phyloP scores from a whole-genome alignment of 352 stramenopile genomes.

The Phytopythium helicoides region DNA sequence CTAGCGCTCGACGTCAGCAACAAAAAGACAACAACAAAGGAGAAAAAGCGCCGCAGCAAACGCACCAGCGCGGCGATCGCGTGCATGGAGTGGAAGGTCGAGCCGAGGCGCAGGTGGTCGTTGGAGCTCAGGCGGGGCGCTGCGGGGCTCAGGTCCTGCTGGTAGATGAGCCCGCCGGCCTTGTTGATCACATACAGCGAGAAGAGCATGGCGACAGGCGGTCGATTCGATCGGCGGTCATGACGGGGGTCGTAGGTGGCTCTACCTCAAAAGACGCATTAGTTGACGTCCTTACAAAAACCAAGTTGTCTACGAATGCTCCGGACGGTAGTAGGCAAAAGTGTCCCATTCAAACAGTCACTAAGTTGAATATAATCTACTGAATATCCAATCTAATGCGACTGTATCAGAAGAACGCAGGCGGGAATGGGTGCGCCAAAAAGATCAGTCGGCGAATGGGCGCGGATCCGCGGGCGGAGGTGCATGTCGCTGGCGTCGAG shows the following conservation, averaged over 20 bases:
- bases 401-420: no score
- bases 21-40: background rate
- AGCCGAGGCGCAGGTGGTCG: conserved; percentile 92
- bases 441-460: background rate
- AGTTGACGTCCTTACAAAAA: background rate
- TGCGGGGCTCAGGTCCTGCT: conserved; percentile 85
- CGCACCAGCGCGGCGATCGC: conserved; percentile 82
- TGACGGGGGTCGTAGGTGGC: background rate
- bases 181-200: conserved; percentile 95
- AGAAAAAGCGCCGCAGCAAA: background rate
- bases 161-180: conserved; percentile 91
- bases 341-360: no score
- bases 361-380: no score
- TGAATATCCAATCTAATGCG: no score
- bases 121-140: conserved; percentile 89
- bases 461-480: no score
- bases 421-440: no score
- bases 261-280: background rate
- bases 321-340: no score
- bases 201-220: conserved; percentile 68
- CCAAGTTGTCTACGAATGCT: no score
- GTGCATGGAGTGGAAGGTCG: conserved; percentile 94
- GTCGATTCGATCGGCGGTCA: no score
- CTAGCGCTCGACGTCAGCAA: conserved; percentile 12
- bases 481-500: conserved; percentile 6